Evolutionary conservation across 495 filamentous ascomycete species (phyloP).

Genomic region (Talaromyces wortmannii): DNA sequence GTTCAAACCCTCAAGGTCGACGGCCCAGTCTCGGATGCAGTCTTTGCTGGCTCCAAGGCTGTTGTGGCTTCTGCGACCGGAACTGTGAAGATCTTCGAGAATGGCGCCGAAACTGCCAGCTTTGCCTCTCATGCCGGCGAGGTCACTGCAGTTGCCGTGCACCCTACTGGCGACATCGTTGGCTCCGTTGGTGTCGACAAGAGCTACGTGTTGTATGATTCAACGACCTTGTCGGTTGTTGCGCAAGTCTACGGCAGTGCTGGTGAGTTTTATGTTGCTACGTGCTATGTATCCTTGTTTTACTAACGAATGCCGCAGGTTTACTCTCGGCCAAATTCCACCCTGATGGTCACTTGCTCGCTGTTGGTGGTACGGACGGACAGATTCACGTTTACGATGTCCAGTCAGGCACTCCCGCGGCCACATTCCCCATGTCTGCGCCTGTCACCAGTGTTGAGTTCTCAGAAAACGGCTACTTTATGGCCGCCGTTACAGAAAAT

Average conservation of each 20-base stretch:
- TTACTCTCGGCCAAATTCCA: constrained; percentile 80
- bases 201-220: constrained; percentile 87
- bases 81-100: constrained; percentile 69
- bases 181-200: constrained; percentile 89
- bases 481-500: constrained; percentile 69
- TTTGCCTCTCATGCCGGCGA: constrained; percentile 76
- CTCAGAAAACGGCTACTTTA: constrained; percentile 96
- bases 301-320: constrained; percentile 34
- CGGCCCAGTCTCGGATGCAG: constrained; percentile 68
- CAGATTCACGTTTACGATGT: constrained; percentile 83
- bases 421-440: constrained; percentile 58
- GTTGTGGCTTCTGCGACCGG: constrained; percentile 72
- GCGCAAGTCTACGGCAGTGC: constrained; percentile 75
- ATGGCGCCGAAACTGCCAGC: constrained; percentile 53
- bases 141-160: constrained; percentile 68
- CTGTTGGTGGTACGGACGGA: constrained; percentile 66
- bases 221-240: constrained; percentile 55
- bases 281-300: neutral
- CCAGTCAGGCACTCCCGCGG: constrained; percentile 62
- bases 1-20: constrained; percentile 57
- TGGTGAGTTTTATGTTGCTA: constrained; percentile 46
- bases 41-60: constrained; percentile 67
- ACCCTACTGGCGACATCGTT: constrained; percentile 78
- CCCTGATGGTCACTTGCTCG: constrained; percentile 92
- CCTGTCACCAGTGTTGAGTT: constrained; percentile 72